Evolutionary conservation across 1,284 basidiomycete genomes (phyloP).

Genomic region (Boletus smithii): DNA sequence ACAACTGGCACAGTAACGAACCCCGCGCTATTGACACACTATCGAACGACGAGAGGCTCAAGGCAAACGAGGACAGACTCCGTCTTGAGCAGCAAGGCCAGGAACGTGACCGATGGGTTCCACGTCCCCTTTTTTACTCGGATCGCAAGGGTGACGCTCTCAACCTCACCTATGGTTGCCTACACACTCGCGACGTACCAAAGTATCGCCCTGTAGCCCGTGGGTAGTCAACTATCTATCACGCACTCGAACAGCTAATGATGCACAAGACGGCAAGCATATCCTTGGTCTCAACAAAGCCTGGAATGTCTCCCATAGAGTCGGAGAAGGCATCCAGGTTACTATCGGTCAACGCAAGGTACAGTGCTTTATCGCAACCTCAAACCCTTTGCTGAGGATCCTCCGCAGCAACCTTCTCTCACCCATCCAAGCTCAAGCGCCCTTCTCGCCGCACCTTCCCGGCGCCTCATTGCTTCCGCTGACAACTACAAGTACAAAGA

Average conservation of each 20-base stretch:
- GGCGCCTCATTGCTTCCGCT: conserved; percentile 41
- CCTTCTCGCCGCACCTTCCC: conserved; percentile 47
- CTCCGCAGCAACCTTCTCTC: conserved; percentile 47
- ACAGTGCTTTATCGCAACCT: conserved; percentile 6
- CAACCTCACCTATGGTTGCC: conserved; percentile 67
- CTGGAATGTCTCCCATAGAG: conserved; percentile 47
- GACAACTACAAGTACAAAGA: conserved; percentile 51
- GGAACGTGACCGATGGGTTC: conserved; percentile 28
- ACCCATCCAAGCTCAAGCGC: conserved; percentile 54
- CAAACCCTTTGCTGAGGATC: conserved; percentile 7
- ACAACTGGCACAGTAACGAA: conserved; percentile 18
- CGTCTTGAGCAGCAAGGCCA: conserved; percentile 21
- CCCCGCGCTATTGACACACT: conserved; percentile 15
- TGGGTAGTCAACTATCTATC: conserved; percentile 37
- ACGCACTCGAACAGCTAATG: conserved; percentile 45
- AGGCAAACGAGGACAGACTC: conserved; percentile 37
- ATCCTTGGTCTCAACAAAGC: conserved; percentile 56
- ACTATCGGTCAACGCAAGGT: conserved; percentile 53
- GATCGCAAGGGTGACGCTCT: conserved; percentile 68
- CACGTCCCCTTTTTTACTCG: conserved; percentile 51
- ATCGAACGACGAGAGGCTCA: conserved; percentile 37
- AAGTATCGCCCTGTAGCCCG: conserved; percentile 59
- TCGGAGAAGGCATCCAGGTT: conserved; percentile 59
- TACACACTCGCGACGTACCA: conserved; percentile 64
- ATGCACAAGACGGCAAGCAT: conserved; percentile 58